Evolutionary conservation across 2,329 filamentous ascomycete species (phyloP), one percentile per base, ranked within the genome.

Genomic region (Fusarium sp.): DNA sequence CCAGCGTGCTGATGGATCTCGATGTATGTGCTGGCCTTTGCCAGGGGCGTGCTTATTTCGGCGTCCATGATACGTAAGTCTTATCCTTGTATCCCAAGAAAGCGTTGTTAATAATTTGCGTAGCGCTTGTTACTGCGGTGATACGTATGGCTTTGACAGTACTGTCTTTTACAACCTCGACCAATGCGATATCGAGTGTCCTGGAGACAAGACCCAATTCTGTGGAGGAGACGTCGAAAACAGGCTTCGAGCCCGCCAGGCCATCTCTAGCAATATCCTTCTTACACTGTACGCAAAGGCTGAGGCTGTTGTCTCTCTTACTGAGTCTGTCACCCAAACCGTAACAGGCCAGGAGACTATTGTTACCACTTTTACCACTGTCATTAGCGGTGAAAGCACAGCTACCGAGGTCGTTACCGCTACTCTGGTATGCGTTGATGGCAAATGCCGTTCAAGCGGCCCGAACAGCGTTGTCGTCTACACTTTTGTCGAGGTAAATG

Each of bases 1-100:
- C 67, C 4, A 67, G 66, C 18, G 30, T 28, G 5, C 9, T 55
- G 15, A 78, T 78, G 77, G 75, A 68, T n/a, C 54, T 80, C 20
- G 68, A 81, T 8, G 32, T 68, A 5, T 82, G 80, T 55, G 73
- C 72, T 22, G 54, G 63, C n/a, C 72, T 67, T 52, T 82, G 80
- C 30, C 44, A 57, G 1, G 67, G 67, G n/a, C 64, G 59, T 14
- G 56, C 52, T n/a, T 77, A 75, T 72, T 80, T 81, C 54, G 81
- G 77, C 51, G 66, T 75, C 45, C 61, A 70, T 50, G 65, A 74
- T 47, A 75, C 59, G 79, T 80, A 42, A 77, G 78, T 73, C 20
- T 12, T 8, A 14, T 36, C 12, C 17, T 11, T 2, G 3, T 26
- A 24, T 18, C 7, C 0, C 0, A 24, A 51, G 11, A 45, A 13